phyloP scores from a whole-genome alignment of 2,329 filamentous ascomycete species.

The Nannizziopsis arthrosporioides region DNA sequence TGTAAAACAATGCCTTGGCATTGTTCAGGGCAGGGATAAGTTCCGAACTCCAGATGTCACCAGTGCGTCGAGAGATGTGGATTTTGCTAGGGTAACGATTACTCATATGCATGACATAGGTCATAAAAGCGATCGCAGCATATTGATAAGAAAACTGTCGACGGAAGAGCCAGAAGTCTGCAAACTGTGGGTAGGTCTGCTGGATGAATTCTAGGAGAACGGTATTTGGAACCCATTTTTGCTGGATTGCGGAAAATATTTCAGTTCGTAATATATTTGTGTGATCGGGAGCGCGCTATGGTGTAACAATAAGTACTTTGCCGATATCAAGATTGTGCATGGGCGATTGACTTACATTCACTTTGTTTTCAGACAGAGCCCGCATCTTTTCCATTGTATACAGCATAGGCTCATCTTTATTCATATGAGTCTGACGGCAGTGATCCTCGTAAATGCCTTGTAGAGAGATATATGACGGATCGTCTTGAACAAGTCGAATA shows the following conservation, averaged over 20 bases:
- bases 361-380: constrained; percentile 58
- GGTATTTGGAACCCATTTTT: constrained; percentile 77
- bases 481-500: constrained; percentile 90
- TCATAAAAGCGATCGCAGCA: constrained; percentile 93
- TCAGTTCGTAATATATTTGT: constrained; percentile 65
- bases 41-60: constrained; percentile 94
- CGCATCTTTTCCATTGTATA: constrained; percentile 93
- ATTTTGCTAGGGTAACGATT: constrained; percentile 93
- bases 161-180: constrained; percentile 97
- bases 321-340: not conserved
- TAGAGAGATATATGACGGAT: constrained; percentile 83
- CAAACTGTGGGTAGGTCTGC: constrained; percentile 71
- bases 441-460: constrained; percentile 96
- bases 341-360: constrained; percentile 29
- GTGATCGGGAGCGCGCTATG: constrained; percentile 48
- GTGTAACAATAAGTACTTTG: constrained; percentile 21
- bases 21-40: constrained; percentile 80
- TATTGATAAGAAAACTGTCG: constrained; percentile 94
- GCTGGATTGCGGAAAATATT: constrained; percentile 87
- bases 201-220: constrained; percentile 84
- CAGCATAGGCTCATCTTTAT: constrained; percentile 88
- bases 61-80: constrained; percentile 72
- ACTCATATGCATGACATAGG: constrained; percentile 95
- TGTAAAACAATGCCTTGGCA: constrained; percentile 80
- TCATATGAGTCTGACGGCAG: constrained; percentile 72